Conservation (phyloP, 106 monocot genomes). For the Dendrobium catenatum region DNA sequence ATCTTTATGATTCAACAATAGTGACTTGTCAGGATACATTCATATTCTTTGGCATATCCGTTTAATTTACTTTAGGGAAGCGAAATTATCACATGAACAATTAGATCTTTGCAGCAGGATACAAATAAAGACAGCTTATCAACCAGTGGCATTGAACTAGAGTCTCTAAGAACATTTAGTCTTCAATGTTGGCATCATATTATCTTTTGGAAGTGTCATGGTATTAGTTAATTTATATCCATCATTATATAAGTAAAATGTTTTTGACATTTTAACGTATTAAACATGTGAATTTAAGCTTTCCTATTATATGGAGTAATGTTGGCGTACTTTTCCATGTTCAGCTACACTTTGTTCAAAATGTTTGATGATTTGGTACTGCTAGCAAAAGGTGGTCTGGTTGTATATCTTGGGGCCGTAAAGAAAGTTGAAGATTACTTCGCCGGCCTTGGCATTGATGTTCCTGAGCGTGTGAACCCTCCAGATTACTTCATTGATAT, state of each 20-base stretch:
- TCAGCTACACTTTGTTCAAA: conserved; percentile 59
- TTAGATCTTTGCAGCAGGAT: not conserved
- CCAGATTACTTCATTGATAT: conserved; percentile 73
- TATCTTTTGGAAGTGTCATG: conserved; percentile 8
- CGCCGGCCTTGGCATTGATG: conserved; percentile 45
- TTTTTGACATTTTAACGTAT: not conserved
- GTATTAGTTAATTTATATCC: not conserved
- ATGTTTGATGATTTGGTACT: conserved; percentile 72
- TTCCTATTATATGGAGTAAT: not conserved
- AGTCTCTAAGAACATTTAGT: not conserved
- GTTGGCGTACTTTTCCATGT: not conserved
- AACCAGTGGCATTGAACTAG: not conserved
- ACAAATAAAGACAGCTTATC: not conserved
- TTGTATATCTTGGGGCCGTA: conserved; percentile 53
- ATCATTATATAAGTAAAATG: not conserved
- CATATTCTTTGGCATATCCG: not conserved
- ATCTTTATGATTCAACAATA: not conserved
- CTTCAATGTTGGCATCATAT: not conserved
- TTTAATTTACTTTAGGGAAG: not conserved
- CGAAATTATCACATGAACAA: not conserved
- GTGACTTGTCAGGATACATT: not conserved
- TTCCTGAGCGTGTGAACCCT: conserved; percentile 74
- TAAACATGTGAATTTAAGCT: not conserved
- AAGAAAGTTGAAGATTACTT: conserved; percentile 65
- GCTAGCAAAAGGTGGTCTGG: conserved; percentile 66